These are phyloP conservation scores for Cucumis cinereus DNA, from an alignment of 306 rosid species.

Conservation along the genomic window DNA sequence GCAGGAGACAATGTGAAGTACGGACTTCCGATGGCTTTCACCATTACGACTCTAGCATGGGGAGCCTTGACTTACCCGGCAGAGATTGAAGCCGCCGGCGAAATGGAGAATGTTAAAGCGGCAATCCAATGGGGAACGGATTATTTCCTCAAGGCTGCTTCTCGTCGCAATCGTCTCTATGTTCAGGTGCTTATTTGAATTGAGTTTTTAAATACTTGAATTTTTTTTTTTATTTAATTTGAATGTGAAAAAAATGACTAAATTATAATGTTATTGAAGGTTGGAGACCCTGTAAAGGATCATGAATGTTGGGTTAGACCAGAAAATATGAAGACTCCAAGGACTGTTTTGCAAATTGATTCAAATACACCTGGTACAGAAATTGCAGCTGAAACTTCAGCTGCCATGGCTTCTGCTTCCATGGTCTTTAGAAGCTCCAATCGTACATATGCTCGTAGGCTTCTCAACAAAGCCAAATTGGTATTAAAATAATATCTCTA, in stretches of 20 bases:
- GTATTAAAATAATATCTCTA: slow-evolving; percentile 14
- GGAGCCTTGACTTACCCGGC: slow-evolving; percentile 35
- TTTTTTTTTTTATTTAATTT: too few relatives aligned
- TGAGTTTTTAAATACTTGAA: too few relatives aligned
- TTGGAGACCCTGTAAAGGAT: slow-evolving; percentile 66
- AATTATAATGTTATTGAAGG: slow-evolving; percentile 19
- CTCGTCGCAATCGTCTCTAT: slow-evolving; percentile 26
- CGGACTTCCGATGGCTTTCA: slow-evolving; percentile 94
- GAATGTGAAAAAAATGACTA: too few relatives aligned
- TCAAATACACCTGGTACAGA: slow-evolving; percentile 46
- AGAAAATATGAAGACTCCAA: slow-evolving; percentile 58
- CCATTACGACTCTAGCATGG: slow-evolving; percentile 76
- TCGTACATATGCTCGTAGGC: slow-evolving; percentile 44
- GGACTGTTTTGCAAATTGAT: slow-evolving; percentile 51
- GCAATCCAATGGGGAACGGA: slow-evolving; percentile 91
- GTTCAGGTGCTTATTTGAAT: slow-evolving; percentile 35
- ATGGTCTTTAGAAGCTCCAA: slow-evolving; percentile 38
- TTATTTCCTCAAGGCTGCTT: slow-evolving; percentile 49
- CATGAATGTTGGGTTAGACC: slow-evolving; percentile 80
- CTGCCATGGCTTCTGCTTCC: slow-evolving; percentile 79
- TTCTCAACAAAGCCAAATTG: slow-evolving; percentile 82
- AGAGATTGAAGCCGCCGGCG: slow-evolving; percentile 42
- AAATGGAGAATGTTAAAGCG: slow-evolving; percentile 29
- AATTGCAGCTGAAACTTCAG: slow-evolving; percentile 86
- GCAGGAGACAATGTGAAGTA: slow-evolving; percentile 97